A percentile compares a stretch with the other conserved stretches of the same genome.
These are phyloP conservation scores for Cercospora zeina DNA, from an alignment of 2,329 filamentous ascomycete species.

Conservation along the genomic window DNA sequence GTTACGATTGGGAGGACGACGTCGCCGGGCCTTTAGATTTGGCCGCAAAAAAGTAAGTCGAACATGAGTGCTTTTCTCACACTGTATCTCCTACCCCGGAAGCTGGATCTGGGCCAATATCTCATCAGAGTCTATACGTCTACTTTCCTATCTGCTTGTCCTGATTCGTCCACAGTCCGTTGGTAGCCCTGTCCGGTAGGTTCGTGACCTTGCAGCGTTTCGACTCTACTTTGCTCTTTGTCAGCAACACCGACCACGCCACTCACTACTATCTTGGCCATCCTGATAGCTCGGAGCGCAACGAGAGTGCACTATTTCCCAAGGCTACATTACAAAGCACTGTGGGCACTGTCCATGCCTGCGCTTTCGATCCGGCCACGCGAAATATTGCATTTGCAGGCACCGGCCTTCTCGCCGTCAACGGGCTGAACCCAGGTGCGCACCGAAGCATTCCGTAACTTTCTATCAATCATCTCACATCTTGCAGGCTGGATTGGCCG, in stretches of 20 bases:
- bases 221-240: conserved; percentile 5
- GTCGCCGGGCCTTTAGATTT: background rate
- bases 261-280: conserved; percentile 9
- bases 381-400: conserved; percentile 14
- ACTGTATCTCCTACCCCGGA: background rate
- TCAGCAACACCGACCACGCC: background rate
- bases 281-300: background rate
- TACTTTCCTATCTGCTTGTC: background rate
- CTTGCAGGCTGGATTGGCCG: background rate
- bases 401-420: background rate
- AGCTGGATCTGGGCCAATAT: background rate
- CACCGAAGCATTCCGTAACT: background rate
- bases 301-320: background rate
- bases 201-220: conserved; percentile 11
- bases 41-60: background rate
- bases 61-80: background rate
- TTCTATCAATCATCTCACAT: background rate
- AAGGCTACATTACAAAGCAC: background rate
- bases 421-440: background rate
- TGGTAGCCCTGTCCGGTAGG: conserved; percentile 4
- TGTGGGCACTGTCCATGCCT: conserved; percentile 18
- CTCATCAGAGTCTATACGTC: background rate
- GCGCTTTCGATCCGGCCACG: conserved; percentile 11
- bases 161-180: background rate
- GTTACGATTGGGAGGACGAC: conserved; percentile 3